Base-by-base conservation (phyloP, 2,329 filamentous ascomycete species). In the Neopestalotiopsis sp. region DNA sequence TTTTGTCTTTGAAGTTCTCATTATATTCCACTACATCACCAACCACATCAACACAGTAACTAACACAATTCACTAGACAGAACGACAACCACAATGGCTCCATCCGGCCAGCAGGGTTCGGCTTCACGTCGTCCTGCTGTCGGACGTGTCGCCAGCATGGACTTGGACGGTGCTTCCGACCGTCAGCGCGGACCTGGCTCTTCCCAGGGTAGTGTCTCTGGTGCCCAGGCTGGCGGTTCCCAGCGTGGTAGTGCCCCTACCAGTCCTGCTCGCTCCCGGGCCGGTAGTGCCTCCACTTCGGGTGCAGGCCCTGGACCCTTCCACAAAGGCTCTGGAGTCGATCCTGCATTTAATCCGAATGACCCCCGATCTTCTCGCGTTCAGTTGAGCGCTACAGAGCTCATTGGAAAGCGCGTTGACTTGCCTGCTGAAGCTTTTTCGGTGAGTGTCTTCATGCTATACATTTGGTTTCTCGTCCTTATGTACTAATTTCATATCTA, bases 371-470 rank as follows among this genome's bases (percentile, higher is more conserved):
- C 65, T 10, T 61, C 53, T 24, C 38, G 24, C 10, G 58, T 59
- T 17, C 58, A 49, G 32, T 45, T 67, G 49, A 40, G 65, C 13
- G 70, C 71, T 6, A 75, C 79, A 14, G 70, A 80, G 49, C 70
- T 76, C 4, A 73, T 84, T 34, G 79, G 79, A 69, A 83, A 83
- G 70, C 86, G 88, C 5, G 81, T 90, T 71, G 89, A 91, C 67
- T 74, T 91, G 0, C 88, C 88, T 0, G 80, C 88, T 0, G 88
- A 90, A 73, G 89, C 88, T 0, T 91, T 86, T 4, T 70, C 75
- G 30, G 84, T 84, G 74, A 77, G 80, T 76, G 24, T 59, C 1
- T 9, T 28, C 24, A 28, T 28, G 1, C 24, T 42, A 17, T 30
- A 10, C 32, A 66, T 17, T n/a, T 32, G 2, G 24, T 28, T 28